Evolutionary conservation across 2,329 filamentous ascomycete genomes (phyloP), one percentile per base, ranked within the genome.

Genomic region (Cytospora schulzeri): DNA sequence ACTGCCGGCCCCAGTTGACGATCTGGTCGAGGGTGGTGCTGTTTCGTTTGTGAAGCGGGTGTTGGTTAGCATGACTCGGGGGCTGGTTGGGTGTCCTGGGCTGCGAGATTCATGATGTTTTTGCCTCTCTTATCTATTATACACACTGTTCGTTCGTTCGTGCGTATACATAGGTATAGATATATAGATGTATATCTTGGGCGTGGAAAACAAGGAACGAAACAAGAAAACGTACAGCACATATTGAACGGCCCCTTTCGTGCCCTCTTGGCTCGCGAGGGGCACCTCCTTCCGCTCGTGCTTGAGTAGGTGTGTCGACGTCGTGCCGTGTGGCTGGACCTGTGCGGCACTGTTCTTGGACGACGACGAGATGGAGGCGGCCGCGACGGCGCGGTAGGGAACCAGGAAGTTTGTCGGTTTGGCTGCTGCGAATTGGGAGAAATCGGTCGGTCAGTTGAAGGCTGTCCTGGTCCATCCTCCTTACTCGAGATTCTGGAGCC

Each of bases 1-100:
- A 87, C 79, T 95, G 91, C 58, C 92, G 88, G 45, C 87, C 89
- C 92, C 92, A 96, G 81, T 93, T 94, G 77, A 90, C 81, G 68
- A 95, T 84, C 73, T 89, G 84, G 75, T 96, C 91, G 73, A 93
- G 84, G 6, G 90, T 90, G 62, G 91, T 92, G 68, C 90, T 93
- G 70, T 69, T 31, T 4, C 72, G 0, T n/a, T n/a, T n/a, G n/a
- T n/a, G n/a, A n/a, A n/a, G n/a, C 17, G 17, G 54, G 55, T 19
- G n/a, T 5, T 9, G 29, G 29, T 9, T 2, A 6, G 45, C 11
- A 24, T 14, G 45, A 24, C n/a, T 24, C 45, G 11, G 35, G n/a
- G 29, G 29, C 9, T 38, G 14, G 45, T 24, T 24, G 19, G 45
- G n/a, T 24, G 29, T 54, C 14, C 24, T 14, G 26, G 28, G 48